These are phyloP conservation scores for Yamadazyma dendronema DNA, from an alignment of 1,139 yeast species.

Conservation along the genomic window DNA sequence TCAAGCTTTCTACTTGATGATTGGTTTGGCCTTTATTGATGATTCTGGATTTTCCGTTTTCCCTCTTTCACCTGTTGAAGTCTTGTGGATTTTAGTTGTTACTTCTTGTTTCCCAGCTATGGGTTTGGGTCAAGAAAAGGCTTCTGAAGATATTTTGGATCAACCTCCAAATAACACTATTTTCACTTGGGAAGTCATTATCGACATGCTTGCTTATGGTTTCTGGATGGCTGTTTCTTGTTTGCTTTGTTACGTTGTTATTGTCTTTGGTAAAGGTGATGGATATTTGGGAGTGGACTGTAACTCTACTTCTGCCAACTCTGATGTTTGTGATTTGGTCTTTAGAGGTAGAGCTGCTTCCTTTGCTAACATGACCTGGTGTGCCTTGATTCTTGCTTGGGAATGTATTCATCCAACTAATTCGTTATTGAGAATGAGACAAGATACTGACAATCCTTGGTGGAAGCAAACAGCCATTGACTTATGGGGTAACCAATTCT, in stretches of 20 bases:
- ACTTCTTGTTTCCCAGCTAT: constrained; percentile 84
- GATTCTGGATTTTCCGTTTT: constrained; percentile 60
- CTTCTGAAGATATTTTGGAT: constrained; percentile 64
- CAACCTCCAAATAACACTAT: constrained; percentile 64
- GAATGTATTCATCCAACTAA: constrained; percentile 78
- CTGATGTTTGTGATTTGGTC: constrained; percentile 54
- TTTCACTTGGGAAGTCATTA: constrained; percentile 67
- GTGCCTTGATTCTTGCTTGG: constrained; percentile 85
- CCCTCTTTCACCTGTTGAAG: constrained; percentile 79
- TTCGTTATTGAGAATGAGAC: constrained; percentile 75
- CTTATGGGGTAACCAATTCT: constrained; percentile 72
- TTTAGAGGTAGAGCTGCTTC: constrained; percentile 80
- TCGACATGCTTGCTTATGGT: constrained; percentile 77
- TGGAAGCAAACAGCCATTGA: constrained; percentile 58
- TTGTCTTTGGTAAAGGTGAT: constrained; percentile 64
- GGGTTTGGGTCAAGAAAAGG: constrained; percentile 76
- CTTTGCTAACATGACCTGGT: constrained; percentile 88
- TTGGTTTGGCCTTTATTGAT: constrained; percentile 72
- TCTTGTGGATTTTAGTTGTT: constrained; percentile 74
- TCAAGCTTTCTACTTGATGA: constrained; percentile 67
- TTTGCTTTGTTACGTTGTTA: constrained; percentile 62
- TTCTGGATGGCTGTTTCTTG: constrained; percentile 72
- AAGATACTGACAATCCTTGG: constrained; percentile 60
- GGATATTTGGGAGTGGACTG: constrained; percentile 70
- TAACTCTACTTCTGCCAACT: constrained; percentile 32